Evolutionary conservation across 768 basidiomycete genomes (phyloP), one percentile per base, ranked within the genome.

Genomic region (Coprinopsis marcescibilis): DNA sequence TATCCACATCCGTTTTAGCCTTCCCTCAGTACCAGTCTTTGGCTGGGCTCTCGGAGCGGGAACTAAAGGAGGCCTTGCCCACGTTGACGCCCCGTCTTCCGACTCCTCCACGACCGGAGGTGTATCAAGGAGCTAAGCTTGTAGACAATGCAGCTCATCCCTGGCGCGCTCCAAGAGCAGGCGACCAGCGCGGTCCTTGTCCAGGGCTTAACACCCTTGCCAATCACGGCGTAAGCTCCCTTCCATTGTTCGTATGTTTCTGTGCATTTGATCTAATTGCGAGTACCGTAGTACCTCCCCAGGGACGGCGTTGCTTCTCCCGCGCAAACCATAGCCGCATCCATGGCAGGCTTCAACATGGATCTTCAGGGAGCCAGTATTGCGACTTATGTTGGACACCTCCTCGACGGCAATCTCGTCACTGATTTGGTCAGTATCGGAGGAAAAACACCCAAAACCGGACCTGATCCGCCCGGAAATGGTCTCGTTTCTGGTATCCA

Each of bases 121-220:
- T n/a, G n/a, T n/a, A n/a, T n/a, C n/a, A n/a, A n/a, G n/a, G n/a
- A n/a, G n/a, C n/a, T n/a, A n/a, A n/a, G n/a, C n/a, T n/a, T n/a
- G n/a, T n/a, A n/a, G n/a, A n/a, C n/a, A n/a, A n/a, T n/a, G n/a
- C n/a, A n/a, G n/a, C n/a, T n/a, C n/a, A n/a, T n/a, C n/a, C n/a
- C n/a, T n/a, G n/a, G n/a, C n/a, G n/a, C n/a, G n/a, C n/a, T n/a
- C n/a, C n/a, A n/a, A n/a, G n/a, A n/a, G n/a, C n/a, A n/a, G 53
- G 48, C 5, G 57, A 55, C 29, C 51, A 51, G 23, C 51, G 56
- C 11, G 56, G 56, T 0, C 54, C 54, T 14, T 57, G 56, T 35
- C 56, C 56, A 24, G 56, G 54, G 11, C 30, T 57, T 17, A 57
- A 57, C 25, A 52, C 56, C 3, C 52, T 57, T n/a, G 56, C 56